Conservation (phyloP, 257 asterid genomes). For the Solanum medicagineum region DNA sequence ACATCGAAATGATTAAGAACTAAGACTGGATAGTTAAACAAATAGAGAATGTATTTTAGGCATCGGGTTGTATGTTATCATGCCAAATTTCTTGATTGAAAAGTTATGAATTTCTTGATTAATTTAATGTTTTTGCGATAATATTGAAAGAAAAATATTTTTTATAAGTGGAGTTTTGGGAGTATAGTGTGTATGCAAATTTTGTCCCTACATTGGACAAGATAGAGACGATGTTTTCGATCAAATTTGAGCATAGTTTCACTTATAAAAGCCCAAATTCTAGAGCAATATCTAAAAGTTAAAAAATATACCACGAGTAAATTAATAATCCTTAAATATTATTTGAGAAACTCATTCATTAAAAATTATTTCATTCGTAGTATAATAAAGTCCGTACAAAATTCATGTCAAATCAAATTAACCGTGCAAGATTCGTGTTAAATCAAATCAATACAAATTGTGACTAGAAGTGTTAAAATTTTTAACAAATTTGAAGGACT, state of each 20-base stretch:
- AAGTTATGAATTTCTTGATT: neutral
- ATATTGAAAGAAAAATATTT: too few species aligned
- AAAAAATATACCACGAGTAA: neutral
- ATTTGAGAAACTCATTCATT: neutral
- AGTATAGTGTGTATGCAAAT: too few species aligned
- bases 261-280: neutral
- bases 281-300: neutral
- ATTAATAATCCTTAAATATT: neutral
- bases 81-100: neutral
- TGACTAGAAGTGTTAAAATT: too few species aligned
- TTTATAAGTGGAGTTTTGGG: too few species aligned
- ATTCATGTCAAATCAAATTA: too few species aligned
- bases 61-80: neutral
- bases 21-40: neutral
- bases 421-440: too few species aligned
- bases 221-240: too few species aligned
- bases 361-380: neutral
- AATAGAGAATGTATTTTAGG: neutral
- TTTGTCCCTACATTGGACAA: too few species aligned
- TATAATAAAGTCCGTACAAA: neutral
- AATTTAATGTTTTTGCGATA: too few species aligned
- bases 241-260: neutral
- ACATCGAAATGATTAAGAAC: too few species aligned
- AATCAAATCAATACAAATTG: too few species aligned
- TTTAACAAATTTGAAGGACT: neutral